Conservation (phyloP, 1,284 basidiomycete genomes). For the Athelia sp. region DNA sequence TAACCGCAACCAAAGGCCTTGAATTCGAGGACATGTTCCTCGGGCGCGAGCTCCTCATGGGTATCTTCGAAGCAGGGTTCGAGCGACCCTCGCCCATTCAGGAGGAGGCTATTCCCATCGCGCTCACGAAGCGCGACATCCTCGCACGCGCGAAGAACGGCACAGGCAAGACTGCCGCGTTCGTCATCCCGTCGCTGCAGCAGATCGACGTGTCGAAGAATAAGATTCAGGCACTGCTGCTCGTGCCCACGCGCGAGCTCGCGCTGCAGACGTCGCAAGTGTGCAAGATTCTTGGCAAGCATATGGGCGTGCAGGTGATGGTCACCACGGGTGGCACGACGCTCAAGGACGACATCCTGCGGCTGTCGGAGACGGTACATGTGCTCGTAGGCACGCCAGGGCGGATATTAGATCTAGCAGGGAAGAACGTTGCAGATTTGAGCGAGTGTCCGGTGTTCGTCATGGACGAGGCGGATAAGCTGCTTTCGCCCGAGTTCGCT, state of each 20-base stretch:
- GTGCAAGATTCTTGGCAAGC: conserved; percentile 95
- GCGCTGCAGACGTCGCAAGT: conserved; percentile 97
- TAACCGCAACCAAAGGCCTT: conserved; percentile 84
- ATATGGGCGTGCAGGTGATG: conserved; percentile 96
- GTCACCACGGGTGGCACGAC: conserved; percentile 98
- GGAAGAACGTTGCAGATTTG: conserved; percentile 92
- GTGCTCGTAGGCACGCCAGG: conserved; percentile 97
- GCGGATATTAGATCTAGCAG: conserved; percentile 91
- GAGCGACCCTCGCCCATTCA: conserved; percentile 97
- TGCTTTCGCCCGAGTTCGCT: conserved; percentile 95
- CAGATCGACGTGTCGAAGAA: conserved; percentile 82
- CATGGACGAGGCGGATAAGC: conserved; percentile 99
- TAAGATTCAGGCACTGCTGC: conserved; percentile 93
- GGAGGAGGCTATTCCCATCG: conserved; percentile 93
- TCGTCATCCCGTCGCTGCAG: conserved; percentile 95
- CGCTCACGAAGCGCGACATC: conserved; percentile 84
- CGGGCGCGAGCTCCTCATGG: conserved; percentile 81
- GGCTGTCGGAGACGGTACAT: conserved; percentile 88
- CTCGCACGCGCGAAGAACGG: conserved; percentile 91
- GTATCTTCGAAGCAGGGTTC: conserved; percentile 96
- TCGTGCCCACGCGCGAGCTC: conserved; percentile 93
- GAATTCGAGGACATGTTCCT: conserved; percentile 89
- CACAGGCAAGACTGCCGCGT: conserved; percentile 96
- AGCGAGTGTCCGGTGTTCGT: conserved; percentile 94
- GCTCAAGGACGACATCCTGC: conserved; percentile 96